Conservation (phyloP, 352 stramenopile species). For the Globisporangium cederbergense region DNA sequence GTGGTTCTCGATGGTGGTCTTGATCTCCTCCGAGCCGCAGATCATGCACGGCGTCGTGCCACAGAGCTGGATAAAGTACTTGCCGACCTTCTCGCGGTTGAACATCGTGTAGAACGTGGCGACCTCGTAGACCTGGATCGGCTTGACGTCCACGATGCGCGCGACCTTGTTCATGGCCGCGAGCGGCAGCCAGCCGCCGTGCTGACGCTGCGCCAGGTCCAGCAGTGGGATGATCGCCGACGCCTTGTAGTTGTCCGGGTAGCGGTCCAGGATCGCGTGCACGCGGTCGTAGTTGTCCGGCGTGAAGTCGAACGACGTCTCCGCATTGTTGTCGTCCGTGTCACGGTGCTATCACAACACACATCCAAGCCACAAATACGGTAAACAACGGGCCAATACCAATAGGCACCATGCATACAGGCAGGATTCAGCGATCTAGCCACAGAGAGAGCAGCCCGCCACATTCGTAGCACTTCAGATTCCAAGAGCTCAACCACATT, state of each 20-base stretch:
- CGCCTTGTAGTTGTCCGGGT: constrained; percentile 99
- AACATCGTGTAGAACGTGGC: constrained; percentile 99
- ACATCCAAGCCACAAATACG: neutral
- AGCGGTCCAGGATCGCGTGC: constrained; percentile 94
- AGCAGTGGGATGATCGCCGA: constrained; percentile 98
- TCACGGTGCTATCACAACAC: constrained; percentile 88
- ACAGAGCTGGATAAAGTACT: constrained; percentile 97
- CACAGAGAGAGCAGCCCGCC: neutral
- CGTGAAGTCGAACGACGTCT: constrained; percentile 97
- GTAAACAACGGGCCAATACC: neutral
- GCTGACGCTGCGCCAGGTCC: constrained; percentile 95
- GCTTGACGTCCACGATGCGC: constrained; percentile 95
- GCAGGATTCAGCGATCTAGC: neutral
- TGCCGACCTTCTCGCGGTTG: constrained; percentile 93
- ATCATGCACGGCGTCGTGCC: constrained; percentile 99
- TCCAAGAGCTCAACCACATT: neutral
- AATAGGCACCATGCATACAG: neutral
- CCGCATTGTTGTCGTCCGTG: constrained; percentile 94
- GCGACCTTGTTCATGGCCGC: constrained; percentile 99
- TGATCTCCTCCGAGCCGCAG: constrained; percentile 99
- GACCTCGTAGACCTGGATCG: constrained; percentile 98
- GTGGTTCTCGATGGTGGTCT: constrained; percentile 97
- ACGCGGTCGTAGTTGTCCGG: constrained; percentile 97
- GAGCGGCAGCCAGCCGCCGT: constrained; percentile 97
- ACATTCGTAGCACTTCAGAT: neutral